phyloP scores from a whole-genome alignment of 2,329 filamentous ascomycete species.

The Emericellopsis cladophorae region DNA sequence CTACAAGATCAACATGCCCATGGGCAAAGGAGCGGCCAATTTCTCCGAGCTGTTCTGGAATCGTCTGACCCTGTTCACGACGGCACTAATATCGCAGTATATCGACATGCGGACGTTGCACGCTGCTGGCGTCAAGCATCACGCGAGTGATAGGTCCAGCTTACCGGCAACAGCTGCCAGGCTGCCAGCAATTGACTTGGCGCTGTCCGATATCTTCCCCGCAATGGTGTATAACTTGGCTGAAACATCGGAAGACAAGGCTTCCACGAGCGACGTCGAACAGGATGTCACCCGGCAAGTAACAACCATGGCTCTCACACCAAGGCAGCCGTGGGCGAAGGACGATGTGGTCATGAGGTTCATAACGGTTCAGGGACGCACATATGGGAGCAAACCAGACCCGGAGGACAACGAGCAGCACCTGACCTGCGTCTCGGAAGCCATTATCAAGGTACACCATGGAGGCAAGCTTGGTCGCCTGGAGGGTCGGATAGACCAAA shows the following conservation, averaged over 20 bases:
- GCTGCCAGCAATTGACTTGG: constrained; percentile 34
- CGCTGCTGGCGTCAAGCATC: constrained; percentile 27
- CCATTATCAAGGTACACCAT: constrained; percentile 40
- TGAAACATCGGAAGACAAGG: neutral
- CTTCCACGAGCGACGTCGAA: neutral
- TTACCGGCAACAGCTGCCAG: constrained; percentile 26
- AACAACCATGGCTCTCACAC: constrained; percentile 6
- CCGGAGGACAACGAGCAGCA: neutral
- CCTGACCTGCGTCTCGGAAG: constrained; percentile 33
- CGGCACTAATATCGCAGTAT: constrained; percentile 34
- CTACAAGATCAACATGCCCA: too few relatives aligned
- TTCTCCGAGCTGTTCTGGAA: neutral
- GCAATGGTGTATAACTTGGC: constrained; percentile 12
- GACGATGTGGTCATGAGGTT: constrained; percentile 48
- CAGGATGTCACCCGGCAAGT: neutral
- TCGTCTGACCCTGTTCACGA: neutral
- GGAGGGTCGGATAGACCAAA: constrained; percentile 40
- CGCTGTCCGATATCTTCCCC: constrained; percentile 32
- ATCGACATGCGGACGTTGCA: constrained; percentile 35
- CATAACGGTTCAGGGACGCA: constrained; percentile 24
- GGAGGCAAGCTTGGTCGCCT: constrained; percentile 42
- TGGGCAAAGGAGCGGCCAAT: neutral
- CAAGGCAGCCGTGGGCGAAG: constrained; percentile 39
- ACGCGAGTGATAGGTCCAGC: constrained; percentile 18
- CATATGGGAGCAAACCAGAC: constrained; percentile 4